Percentiles rank a stretch among this genome's conserved stretches.
phyloP scores from a whole-genome alignment of 768 basidiomycete species.

The Boletus tylopilopsis region DNA sequence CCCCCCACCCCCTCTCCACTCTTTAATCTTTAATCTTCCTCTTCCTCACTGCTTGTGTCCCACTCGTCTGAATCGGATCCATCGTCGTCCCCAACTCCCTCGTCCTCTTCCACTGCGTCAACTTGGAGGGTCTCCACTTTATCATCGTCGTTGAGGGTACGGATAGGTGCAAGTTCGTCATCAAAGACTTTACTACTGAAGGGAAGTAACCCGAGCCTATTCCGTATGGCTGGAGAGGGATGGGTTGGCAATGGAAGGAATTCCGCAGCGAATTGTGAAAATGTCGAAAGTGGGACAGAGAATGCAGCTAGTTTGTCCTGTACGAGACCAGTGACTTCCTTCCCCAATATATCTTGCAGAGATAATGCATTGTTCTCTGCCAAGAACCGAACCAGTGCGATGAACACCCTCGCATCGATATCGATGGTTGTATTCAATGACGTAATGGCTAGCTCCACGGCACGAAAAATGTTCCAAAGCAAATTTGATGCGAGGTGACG shows the following conservation, averaged over 20 bases:
- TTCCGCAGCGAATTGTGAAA: constrained; percentile 14
- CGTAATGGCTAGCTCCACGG: constrained; percentile 26
- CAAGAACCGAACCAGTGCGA: constrained; percentile 39
- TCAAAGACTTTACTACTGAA: constrained; percentile 43
- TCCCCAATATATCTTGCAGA: constrained; percentile 28
- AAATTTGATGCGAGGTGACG: constrained; percentile 35
- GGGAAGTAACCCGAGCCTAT: constrained; percentile 29
- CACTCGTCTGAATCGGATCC: constrained; percentile 18
- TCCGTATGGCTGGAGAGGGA: not conserved
- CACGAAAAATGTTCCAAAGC: constrained; percentile 38
- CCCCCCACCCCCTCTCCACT: no score
- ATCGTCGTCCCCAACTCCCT: constrained; percentile 14
- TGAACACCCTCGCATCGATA: constrained; percentile 53
- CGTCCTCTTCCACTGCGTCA: constrained; percentile 11
- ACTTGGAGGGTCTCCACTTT: constrained; percentile 3
- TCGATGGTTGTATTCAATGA: constrained; percentile 33
- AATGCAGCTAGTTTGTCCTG: constrained; percentile 19
- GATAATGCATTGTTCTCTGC: constrained; percentile 21
- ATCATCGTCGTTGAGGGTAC: constrained; percentile 7
- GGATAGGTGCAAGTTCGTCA: constrained; percentile 35
- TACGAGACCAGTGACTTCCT: constrained; percentile 21
- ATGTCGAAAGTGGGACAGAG: constrained; percentile 15
- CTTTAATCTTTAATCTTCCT: not conserved
- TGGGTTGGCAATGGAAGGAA: constrained; percentile 16
- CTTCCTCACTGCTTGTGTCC: constrained; percentile 20